Conservation (phyloP, 352 stramenopile species). For the Aphanomyces astaci region DNA sequence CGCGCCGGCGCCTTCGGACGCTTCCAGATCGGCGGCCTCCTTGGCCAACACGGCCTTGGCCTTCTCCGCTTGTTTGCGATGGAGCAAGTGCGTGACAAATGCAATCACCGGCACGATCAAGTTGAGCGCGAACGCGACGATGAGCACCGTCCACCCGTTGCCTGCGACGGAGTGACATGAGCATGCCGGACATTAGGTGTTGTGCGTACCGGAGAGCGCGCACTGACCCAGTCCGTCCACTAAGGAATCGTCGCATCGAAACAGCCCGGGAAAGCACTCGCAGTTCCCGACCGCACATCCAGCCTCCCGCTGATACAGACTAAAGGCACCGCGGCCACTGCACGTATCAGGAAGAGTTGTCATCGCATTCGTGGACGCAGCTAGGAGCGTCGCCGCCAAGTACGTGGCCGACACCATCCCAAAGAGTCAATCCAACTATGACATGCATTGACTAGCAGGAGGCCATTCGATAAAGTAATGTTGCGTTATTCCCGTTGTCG, state of each 20-base stretch:
- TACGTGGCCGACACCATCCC: neutral
- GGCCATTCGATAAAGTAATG: neutral
- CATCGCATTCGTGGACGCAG: neutral
- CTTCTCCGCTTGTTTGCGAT: conserved; percentile 9
- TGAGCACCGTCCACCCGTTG: conserved; percentile 8
- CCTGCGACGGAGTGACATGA: neutral
- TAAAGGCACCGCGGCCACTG: conserved; percentile 14
- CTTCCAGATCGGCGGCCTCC: conserved; percentile 6
- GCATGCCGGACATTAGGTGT: neutral
- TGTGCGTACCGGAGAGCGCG: conserved; percentile 11
- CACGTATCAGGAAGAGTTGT: conserved; percentile 6
- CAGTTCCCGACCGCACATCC: conserved; percentile 16
- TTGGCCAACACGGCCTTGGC: conserved; percentile 4
- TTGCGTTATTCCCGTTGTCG: too few species aligned
- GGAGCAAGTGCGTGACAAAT: conserved; percentile 4
- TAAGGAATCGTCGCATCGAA: neutral
- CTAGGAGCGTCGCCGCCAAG: neutral
- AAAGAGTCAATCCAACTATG: neutral
- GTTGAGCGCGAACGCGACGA: conserved; percentile 18
- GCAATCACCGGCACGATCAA: conserved; percentile 18
- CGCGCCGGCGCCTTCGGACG: neutral
- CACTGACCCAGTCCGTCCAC: conserved; percentile 12
- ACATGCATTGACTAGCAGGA: neutral
- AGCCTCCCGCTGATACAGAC: conserved; percentile 14
- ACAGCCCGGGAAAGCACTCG: conserved; percentile 15